Evolutionary conservation across 139 green algal species (phyloP).

Genomic region (Coccomyxa sp.): DNA sequence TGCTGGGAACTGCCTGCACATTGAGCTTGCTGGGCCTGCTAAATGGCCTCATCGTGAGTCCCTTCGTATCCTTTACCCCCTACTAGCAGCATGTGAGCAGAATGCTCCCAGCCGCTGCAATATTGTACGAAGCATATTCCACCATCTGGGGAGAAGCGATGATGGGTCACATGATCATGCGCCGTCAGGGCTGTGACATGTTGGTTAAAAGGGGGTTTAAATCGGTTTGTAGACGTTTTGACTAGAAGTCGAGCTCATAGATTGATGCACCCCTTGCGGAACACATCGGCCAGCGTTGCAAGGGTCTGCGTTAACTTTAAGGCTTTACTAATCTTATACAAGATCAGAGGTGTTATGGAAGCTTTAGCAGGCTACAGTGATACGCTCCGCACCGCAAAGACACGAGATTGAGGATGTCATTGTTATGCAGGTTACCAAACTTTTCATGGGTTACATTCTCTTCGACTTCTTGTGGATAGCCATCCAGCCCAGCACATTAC

Average conservation of each 20-base stretch:
- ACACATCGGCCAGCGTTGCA: not conserved
- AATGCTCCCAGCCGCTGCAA: not conserved
- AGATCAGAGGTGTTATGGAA: not conserved
- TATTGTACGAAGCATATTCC: not conserved
- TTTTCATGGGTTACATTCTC: slow-evolving; percentile 31
- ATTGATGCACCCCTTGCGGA: too few species aligned
- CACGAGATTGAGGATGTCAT: not conserved
- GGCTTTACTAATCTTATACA: not conserved
- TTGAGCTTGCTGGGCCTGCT: not conserved
- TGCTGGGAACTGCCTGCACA: not conserved
- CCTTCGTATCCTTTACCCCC: not conserved
- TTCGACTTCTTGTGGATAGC: slow-evolving; percentile 35
- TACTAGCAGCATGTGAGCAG: too few species aligned
- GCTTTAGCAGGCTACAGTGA: too few species aligned
- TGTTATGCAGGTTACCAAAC: slow-evolving; percentile 19
- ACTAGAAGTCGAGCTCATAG: not conserved
- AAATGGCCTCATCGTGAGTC: not conserved
- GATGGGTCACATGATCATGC: not conserved
- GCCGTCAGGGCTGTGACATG: not conserved
- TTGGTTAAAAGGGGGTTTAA: too few species aligned
- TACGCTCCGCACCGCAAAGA: not conserved
- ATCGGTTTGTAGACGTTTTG: too few species aligned
- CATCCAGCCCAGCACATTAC: slow-evolving; percentile 31
- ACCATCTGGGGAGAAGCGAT: not conserved
- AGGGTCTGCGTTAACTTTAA: not conserved